Base-by-base conservation (phyloP, 176 grass and related monocot species). In the Hsuehochloa calcarea region DNA sequence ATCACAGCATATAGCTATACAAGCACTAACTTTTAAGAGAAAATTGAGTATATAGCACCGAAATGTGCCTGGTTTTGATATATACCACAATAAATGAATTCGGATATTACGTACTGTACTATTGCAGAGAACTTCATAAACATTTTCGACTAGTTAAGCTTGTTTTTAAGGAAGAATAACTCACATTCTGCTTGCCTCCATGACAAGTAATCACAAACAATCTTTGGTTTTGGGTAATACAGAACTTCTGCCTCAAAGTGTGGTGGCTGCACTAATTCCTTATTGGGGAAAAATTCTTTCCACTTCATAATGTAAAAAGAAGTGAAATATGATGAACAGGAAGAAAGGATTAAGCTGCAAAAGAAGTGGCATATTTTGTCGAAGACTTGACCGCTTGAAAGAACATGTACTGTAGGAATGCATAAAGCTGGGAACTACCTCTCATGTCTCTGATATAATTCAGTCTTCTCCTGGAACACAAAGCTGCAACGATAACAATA, bases 121-220 rank as follows among this genome's bases (percentile, higher is more conserved):
- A 75, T 25, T 25, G 1, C 27, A 41, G 34, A 82, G 8, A 50
- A 55, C 2, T 27, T 70, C 10, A 16, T 51, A 26, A 40, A 34
- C 8, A 52, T 45, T 85, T 77, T 22, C 6, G 6, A 49, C 11
- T 60, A 70, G 26, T 27, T 60, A 56, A n/a, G 22, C 19, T 46
- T 22, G 14, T 49, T 11, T 64, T 16, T 66, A 16, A 39, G 43
- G 29, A 62, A 51, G 51, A 62, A 65, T 5, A 65, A 80, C 95
- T 88, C 86, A 97, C 95, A 97, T 58, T 97, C 92, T 56, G 80
- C 85, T 87, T 97, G 95, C 70, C 90, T 97, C 87, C 75, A 77
- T 68, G 92, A 88, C 54, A 97, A 84, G 84, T 97, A 97, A 82
- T 97, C 89, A 58, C 50, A 70, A 64, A 93, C 13, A 6, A 91